These are phyloP conservation scores for Colletotrichum cuscutae DNA, from an alignment of 2,329 filamentous ascomycete species.

Conservation along the genomic window DNA sequence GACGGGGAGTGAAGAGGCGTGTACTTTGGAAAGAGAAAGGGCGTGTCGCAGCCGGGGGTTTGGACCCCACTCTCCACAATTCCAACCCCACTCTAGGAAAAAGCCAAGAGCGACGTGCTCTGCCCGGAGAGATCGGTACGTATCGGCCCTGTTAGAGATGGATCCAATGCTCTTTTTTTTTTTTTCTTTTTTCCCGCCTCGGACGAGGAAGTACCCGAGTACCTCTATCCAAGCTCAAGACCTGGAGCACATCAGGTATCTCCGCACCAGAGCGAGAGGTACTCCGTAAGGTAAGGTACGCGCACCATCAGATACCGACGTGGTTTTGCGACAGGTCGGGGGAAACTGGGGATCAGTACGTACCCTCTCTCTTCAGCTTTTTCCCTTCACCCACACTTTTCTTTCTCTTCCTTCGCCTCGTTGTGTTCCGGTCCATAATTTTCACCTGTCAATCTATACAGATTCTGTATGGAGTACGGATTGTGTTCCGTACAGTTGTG, in stretches of 20 bases:
- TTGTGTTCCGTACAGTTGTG: neutral
- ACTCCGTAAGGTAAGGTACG: conserved; percentile 6
- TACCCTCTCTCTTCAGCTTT: neutral
- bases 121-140: conserved; percentile 30
- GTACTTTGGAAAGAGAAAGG: neutral
- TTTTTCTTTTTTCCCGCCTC: conserved; percentile 2
- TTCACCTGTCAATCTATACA: neutral
- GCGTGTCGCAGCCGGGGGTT: neutral
- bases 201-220: neutral
- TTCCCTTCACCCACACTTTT: neutral
- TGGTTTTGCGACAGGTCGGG: conserved; percentile 13
- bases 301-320: conserved; percentile 3
- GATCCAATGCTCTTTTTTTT: neutral
- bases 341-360: conserved; percentile 1
- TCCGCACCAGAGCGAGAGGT: too few species aligned
- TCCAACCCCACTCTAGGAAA: conserved; percentile 1
- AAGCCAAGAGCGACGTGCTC: conserved; percentile 33
- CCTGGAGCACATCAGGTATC: neutral
- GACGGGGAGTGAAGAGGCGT: neutral
- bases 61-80: conserved; percentile 20
- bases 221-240: neutral
- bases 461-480: neutral
- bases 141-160: neutral
- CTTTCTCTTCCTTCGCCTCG: neutral
- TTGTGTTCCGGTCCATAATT: neutral